Percentiles rank a stretch among this genome's conserved stretches.
These are phyloP conservation scores for Colletotrichum sp. DNA, from an alignment of 2,329 filamentous ascomycete species.

Conservation along the genomic window DNA sequence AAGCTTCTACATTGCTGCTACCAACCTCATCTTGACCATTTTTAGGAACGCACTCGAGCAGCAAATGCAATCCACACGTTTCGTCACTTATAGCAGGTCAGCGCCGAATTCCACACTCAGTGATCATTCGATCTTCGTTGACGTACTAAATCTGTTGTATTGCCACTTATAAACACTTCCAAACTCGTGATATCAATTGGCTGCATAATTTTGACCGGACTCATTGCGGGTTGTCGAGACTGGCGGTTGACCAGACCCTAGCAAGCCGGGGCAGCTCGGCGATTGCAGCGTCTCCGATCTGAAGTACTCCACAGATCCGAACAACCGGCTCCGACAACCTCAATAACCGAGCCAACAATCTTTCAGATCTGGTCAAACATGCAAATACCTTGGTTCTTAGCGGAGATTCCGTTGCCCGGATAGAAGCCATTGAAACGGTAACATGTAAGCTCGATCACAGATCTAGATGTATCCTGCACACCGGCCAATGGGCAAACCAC, in stretches of 20 bases:
- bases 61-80: neutral
- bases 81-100: neutral
- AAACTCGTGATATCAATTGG: neutral
- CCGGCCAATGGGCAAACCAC: neutral
- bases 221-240: neutral
- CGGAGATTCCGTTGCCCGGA: neutral
- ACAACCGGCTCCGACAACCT: neutral
- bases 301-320: constrained; percentile 5
- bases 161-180: neutral
- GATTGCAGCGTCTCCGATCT: neutral
- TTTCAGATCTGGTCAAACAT: neutral
- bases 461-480: neutral
- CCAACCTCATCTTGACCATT: neutral
- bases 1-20: neutral
- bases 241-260: neutral
- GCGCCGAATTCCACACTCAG: neutral
- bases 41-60: neutral
- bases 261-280: neutral
- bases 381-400: neutral
- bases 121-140: neutral
- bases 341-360: neutral
- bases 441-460: neutral
- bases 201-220: neutral
- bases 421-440: neutral
- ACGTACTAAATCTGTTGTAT: neutral